phyloP scores from a whole-genome alignment of 176 grass and related monocot genomes.

The Cocos nucifera region DNA sequence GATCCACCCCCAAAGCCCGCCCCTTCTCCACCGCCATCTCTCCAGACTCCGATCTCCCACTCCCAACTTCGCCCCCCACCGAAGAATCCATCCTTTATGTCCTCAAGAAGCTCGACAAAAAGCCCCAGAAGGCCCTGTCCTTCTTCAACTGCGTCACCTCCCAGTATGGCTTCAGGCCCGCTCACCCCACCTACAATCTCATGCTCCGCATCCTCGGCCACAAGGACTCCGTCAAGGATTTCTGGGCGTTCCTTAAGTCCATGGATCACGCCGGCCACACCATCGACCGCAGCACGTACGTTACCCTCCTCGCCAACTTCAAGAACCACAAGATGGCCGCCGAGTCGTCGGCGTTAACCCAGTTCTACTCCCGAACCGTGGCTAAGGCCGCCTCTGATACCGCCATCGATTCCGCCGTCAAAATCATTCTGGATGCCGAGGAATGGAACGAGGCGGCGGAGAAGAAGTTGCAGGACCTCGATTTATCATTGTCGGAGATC shows the following conservation, averaged over 20 bases:
- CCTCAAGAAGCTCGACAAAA: constrained; percentile 54
- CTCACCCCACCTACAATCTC: constrained; percentile 59
- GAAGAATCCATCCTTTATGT: constrained; percentile 71
- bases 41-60: background rate
- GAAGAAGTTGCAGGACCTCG: constrained; percentile 19
- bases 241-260: constrained; percentile 71
- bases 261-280: constrained; percentile 52
- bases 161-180: constrained; percentile 29
- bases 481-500: constrained; percentile 40
- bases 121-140: constrained; percentile 45
- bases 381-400: background rate
- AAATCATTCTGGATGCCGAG: constrained; percentile 22
- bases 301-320: constrained; percentile 55
- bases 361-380: constrained; percentile 26
- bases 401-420: constrained; percentile 19
- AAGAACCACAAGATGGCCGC: constrained; percentile 47
- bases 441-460: constrained; percentile 23
- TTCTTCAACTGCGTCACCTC: constrained; percentile 45
- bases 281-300: constrained; percentile 72
- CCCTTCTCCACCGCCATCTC: background rate
- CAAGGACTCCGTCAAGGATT: constrained; percentile 30
- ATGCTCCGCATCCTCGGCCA: constrained; percentile 75
- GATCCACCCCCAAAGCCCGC: background rate
- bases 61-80: constrained; percentile 6
- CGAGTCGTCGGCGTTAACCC: constrained; percentile 40